Conservation (phyloP, 1,284 basidiomycete genomes). For the Trametes polyzona region DNA sequence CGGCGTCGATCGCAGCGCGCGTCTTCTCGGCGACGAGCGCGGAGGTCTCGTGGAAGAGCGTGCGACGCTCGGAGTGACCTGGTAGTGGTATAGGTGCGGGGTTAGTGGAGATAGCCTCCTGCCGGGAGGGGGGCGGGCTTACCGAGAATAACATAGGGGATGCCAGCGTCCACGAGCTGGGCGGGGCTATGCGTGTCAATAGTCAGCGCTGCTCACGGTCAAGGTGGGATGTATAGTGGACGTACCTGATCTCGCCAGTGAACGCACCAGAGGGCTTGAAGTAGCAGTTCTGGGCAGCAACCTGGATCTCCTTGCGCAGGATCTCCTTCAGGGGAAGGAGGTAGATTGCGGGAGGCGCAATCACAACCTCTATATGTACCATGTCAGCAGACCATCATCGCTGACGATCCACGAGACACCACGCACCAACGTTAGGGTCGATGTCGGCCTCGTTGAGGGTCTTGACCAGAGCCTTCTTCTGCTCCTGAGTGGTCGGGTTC, state of each 20-base stretch:
- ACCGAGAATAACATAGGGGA: constrained; percentile 96
- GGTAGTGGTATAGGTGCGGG: background rate
- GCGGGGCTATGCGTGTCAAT: constrained; percentile 55
- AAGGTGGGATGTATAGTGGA: background rate
- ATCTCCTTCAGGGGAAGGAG: constrained; percentile 68
- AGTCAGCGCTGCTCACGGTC: background rate
- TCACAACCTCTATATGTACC: constrained; percentile 76
- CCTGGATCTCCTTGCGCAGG: constrained; percentile 67
- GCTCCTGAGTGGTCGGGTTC: constrained; percentile 76
- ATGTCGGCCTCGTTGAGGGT: constrained; percentile 78
- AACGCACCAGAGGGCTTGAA: constrained; percentile 87
- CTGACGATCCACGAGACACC: background rate
- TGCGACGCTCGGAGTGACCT: constrained; percentile 96
- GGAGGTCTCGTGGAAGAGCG: constrained; percentile 90
- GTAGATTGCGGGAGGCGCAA: constrained; percentile 91
- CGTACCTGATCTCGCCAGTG: constrained; percentile 92
- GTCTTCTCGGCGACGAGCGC: constrained; percentile 88
- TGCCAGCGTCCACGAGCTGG: constrained; percentile 84
- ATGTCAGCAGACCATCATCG: background rate
- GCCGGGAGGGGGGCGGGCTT: constrained; percentile 22
- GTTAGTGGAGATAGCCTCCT: background rate
- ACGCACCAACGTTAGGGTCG: constrained; percentile 74
- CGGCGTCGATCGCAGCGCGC: constrained; percentile 73
- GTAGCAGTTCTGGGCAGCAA: constrained; percentile 95
- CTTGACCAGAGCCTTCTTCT: constrained; percentile 68